Percentiles rank a stretch among this genome's conserved stretches.
phyloP scores from a whole-genome alignment of 768 basidiomycete genomes.

The Mycena floridula region DNA sequence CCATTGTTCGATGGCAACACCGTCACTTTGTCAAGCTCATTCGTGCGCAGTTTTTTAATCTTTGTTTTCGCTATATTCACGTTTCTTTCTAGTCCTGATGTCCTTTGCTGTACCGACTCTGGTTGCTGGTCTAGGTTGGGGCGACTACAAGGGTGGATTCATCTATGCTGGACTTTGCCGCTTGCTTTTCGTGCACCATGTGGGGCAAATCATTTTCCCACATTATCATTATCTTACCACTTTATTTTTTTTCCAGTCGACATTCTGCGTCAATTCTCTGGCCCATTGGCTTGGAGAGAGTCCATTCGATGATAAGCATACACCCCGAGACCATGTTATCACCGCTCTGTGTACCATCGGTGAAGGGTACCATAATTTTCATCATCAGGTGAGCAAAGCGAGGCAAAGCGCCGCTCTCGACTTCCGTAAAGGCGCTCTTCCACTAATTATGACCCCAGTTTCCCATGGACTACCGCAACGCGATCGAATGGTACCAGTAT shows the following conservation, averaged over 20 bases:
- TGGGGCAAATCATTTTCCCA: constrained; percentile 28
- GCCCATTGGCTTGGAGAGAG: constrained; percentile 94
- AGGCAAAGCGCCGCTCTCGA: no score
- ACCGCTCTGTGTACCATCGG: constrained; percentile 90
- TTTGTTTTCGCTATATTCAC: no score
- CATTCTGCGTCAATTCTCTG: constrained; percentile 95
- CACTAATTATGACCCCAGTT: no score
- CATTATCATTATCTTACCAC: constrained; percentile 4
- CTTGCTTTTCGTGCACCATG: constrained; percentile 84
- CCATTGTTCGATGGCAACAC: constrained; percentile 85
- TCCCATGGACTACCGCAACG: constrained; percentile 97
- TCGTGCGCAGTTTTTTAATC: no score
- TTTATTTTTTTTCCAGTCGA: constrained; percentile 53
- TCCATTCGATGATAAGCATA: constrained; percentile 94
- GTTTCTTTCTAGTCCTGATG: no score
- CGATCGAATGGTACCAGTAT: constrained; percentile 92
- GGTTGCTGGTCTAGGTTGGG: constrained; percentile 78
- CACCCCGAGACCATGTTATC: constrained; percentile 82
- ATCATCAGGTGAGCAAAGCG: constrained; percentile 77
- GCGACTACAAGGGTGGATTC: constrained; percentile 81
- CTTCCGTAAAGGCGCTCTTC: no score
- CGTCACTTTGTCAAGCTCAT: constrained; percentile 68
- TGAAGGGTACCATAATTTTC: constrained; percentile 98
- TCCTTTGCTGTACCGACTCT: constrained; percentile 69
- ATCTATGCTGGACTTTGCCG: constrained; percentile 78